Evolutionary conservation across 176 grass and related monocot genomes (phyloP).

Genomic region (Aegilops longissima): DNA sequence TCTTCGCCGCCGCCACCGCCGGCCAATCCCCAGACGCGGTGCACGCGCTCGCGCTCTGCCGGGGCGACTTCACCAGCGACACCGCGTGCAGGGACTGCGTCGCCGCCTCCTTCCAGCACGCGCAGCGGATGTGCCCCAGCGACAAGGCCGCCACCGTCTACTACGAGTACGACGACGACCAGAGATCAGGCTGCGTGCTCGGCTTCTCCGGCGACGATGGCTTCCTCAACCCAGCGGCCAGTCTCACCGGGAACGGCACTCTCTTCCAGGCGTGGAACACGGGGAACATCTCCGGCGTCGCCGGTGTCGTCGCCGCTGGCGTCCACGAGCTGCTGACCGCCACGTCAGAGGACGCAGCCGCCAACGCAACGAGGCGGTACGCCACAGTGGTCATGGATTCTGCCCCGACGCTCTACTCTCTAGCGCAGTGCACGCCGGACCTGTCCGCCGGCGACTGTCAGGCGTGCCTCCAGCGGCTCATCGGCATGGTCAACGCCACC

Average conservation of each 20-base stretch:
- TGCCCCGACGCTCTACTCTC: background rate
- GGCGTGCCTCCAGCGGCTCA: background rate
- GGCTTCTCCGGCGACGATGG: background rate
- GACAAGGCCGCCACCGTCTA: too few relatives aligned
- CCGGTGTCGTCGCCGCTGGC: too few relatives aligned
- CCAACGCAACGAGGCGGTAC: background rate
- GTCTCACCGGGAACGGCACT: background rate
- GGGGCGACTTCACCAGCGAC: too few relatives aligned
- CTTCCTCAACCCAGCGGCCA: background rate
- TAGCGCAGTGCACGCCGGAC: constrained; percentile 13
- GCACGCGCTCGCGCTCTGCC: too few relatives aligned
- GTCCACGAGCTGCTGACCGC: background rate
- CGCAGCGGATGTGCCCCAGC: too few relatives aligned
- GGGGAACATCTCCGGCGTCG: too few relatives aligned
- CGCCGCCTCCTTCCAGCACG: too few relatives aligned
- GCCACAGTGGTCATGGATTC: background rate
- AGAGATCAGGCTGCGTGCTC: background rate
- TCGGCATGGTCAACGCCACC: constrained; percentile 5
- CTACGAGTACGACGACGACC: too few relatives aligned
- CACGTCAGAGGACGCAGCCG: background rate
- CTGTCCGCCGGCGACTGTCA: background rate
- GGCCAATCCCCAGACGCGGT: too few relatives aligned
- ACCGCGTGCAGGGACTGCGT: too few relatives aligned
- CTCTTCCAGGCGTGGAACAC: background rate
- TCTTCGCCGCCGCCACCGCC: too few relatives aligned